These are phyloP conservation scores for Fusarium nematophilum DNA, from an alignment of 2,329 filamentous ascomycete species.

Conservation along the genomic window DNA sequence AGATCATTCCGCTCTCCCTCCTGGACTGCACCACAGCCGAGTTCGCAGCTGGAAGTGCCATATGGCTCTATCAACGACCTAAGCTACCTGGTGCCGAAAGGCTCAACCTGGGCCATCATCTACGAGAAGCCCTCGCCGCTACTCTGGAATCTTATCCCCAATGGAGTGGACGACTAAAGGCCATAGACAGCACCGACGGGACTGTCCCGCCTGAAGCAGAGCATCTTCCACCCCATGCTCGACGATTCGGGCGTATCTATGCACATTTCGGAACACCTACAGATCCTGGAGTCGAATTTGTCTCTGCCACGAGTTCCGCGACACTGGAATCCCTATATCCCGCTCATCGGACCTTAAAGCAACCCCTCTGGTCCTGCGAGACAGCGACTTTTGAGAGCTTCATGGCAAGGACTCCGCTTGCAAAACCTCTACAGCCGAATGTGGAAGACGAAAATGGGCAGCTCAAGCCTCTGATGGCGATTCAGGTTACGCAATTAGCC, in stretches of 20 bases:
- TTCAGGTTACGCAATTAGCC: constrained; percentile 36
- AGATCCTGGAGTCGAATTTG: constrained; percentile 39
- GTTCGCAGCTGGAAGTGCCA: constrained; percentile 35
- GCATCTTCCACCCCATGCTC: constrained; percentile 31
- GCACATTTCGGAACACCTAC: constrained; percentile 21
- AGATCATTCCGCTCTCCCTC: constrained; percentile 29
- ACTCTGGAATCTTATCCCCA: constrained; percentile 35
- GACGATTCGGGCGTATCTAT: constrained; percentile 38
- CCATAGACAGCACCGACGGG: constrained; percentile 19
- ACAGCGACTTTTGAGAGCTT: constrained; percentile 14
- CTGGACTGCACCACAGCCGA: constrained; percentile 39
- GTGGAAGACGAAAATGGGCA: not conserved
- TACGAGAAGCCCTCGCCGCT: constrained; percentile 14
- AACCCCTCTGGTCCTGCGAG: constrained; percentile 28
- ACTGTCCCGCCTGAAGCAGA: constrained; percentile 5
- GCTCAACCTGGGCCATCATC: not conserved
- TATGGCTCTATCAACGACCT: constrained; percentile 38
- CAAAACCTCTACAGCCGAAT: not conserved
- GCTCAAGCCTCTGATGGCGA: constrained; percentile 23
- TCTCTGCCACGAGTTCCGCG: constrained; percentile 15
- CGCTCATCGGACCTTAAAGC: not conserved
- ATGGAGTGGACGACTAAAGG: constrained; percentile 35
- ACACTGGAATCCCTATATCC: constrained; percentile 27
- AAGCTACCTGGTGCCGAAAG: not conserved
- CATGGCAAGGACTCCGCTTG: constrained; percentile 1